Evolutionary conservation across 176 grass and related monocot species (phyloP).

Genomic region (Dactylis glomerata): DNA sequence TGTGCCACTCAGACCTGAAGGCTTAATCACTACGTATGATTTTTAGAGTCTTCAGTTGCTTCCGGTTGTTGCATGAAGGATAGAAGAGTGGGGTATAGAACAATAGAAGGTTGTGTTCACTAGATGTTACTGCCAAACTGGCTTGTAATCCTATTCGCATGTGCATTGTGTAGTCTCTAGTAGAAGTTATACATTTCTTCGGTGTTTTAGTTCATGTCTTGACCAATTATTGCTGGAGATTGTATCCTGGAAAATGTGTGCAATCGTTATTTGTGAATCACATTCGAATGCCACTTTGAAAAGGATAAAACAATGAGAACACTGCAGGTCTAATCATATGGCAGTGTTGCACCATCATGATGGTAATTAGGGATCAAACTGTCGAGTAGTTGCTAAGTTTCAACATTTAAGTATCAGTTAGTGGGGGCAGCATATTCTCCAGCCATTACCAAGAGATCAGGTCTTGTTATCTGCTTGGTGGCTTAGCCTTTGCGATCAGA

Average conservation of each 20-base stretch:
- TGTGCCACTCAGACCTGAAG: constrained; percentile 66
- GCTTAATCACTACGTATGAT: constrained; percentile 53
- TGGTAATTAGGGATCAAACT: constrained; percentile 24
- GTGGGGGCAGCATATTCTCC: constrained; percentile 50
- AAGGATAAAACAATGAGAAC: neutral
- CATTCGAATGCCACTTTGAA: neutral
- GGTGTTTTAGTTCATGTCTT: neutral
- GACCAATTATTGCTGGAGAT: neutral
- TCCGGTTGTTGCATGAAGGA: neutral
- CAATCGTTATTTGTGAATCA: neutral
- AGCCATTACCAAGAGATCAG: constrained; percentile 29
- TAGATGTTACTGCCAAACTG: constrained; percentile 21
- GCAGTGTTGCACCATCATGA: constrained; percentile 21
- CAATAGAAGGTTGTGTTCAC: neutral
- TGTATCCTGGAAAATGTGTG: neutral
- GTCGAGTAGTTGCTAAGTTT: constrained; percentile 29
- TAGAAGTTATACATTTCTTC: constrained; percentile 23
- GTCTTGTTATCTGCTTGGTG: neutral
- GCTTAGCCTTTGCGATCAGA: neutral
- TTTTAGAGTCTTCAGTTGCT: constrained; percentile 35
- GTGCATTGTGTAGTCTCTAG: constrained; percentile 14
- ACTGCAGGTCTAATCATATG: constrained; percentile 29
- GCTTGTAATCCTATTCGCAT: neutral
- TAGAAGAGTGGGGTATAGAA: neutral
- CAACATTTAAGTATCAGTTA: constrained; percentile 32